These are phyloP conservation scores for Salvia sclarea DNA, from an alignment of 305 asterid genomes.

Conservation along the genomic window DNA sequence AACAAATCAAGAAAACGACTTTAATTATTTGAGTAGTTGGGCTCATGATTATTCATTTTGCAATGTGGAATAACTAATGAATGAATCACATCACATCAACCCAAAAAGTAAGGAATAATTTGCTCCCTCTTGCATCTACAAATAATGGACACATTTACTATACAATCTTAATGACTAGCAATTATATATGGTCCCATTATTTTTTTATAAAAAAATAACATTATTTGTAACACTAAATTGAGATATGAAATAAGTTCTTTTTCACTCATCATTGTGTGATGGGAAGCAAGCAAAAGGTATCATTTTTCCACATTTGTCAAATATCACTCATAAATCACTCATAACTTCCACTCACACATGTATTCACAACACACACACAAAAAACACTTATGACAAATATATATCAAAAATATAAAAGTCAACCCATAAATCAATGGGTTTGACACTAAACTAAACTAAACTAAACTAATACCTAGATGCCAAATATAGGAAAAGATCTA, in stretches of 20 bases:
- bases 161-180: not conserved
- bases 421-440: slow-evolving; percentile 2
- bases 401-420: slow-evolving; percentile 2
- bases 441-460: not conserved
- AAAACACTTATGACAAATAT: not conserved
- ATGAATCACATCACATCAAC: not conserved
- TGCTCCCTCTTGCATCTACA: not conserved
- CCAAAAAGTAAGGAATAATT: not conserved
- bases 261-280: not conserved
- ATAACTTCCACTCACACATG: slow-evolving; percentile 6
- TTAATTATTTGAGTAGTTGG: not conserved
- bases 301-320: slow-evolving; percentile 20
- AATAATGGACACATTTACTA: not conserved
- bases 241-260: too few relatives aligned
- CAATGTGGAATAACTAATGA: too few relatives aligned
- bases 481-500: not conserved
- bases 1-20: too few relatives aligned
- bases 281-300: slow-evolving; percentile 12
- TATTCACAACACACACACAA: not conserved
- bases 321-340: slow-evolving; percentile 32
- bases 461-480: not conserved
- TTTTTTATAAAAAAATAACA: too few relatives aligned
- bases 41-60: not conserved
- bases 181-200: not conserved
- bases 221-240: too few relatives aligned